Conservation (phyloP, 345 rosid genomes). For the Citropsis articulata region DNA sequence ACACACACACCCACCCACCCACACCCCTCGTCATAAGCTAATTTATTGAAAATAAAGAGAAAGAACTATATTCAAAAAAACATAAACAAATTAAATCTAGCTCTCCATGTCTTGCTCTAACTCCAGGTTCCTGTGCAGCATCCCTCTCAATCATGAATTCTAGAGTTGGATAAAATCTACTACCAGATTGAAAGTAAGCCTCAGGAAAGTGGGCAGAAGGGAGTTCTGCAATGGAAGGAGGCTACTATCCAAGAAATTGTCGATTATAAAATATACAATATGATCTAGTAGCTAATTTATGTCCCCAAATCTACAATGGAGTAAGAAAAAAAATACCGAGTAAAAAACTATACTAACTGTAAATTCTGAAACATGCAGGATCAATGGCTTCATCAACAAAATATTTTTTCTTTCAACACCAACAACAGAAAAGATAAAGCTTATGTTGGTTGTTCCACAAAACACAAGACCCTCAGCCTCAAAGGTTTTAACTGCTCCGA, state of each 20-base stretch:
- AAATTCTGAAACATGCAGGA: not conserved
- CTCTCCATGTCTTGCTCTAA: not conserved
- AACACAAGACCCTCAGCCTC: not conserved
- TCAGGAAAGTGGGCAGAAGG: not conserved
- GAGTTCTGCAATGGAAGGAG: not conserved
- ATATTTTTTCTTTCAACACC: not conserved
- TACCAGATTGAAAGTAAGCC: not conserved
- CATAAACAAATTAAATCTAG: not conserved
- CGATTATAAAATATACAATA: not conserved
- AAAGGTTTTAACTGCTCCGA: not conserved
- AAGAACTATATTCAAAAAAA: no score
- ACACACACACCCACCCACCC: no score
- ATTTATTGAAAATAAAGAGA: no score
- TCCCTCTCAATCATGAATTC: not conserved
- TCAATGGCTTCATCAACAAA: not conserved
- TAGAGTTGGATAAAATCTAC: not conserved
- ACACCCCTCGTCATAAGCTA: no score
- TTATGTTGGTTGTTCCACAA: not conserved
- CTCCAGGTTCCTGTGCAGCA: not conserved
- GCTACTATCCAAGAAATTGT: not conserved
- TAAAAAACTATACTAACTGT: not conserved
- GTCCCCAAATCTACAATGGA: not conserved
- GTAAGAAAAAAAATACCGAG: not conserved
- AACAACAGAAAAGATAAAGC: not conserved
- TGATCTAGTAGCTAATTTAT: not conserved